phyloP scores from a whole-genome alignment of 306 rosid genomes.

The Lotus japonicus region DNA sequence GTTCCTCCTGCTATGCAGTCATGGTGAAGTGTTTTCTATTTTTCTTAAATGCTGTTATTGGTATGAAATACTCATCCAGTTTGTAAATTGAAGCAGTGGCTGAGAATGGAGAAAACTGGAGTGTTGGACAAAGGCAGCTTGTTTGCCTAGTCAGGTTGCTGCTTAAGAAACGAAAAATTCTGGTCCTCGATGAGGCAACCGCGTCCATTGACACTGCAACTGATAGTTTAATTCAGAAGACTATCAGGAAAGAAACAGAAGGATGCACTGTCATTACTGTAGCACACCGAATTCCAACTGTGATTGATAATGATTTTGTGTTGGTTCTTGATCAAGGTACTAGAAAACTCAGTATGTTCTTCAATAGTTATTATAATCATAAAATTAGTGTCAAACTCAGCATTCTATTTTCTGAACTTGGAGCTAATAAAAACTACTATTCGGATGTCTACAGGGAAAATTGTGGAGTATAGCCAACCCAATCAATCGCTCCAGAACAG shows the following conservation, averaged over 20 bases:
- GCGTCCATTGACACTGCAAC: conserved; percentile 86
- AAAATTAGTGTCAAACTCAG: background rate
- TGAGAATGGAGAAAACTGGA: conserved; percentile 95
- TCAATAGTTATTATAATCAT: background rate
- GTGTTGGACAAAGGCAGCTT: conserved; percentile 93
- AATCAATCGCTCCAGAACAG: conserved; percentile 45
- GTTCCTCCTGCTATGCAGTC: background rate
- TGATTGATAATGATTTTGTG: conserved; percentile 76
- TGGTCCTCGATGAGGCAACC: conserved; percentile 91
- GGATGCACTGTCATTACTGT: conserved; percentile 80
- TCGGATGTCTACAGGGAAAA: conserved; percentile 48
- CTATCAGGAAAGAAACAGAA: conserved; percentile 64
- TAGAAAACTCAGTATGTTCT: background rate
- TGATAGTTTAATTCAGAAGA: conserved; percentile 70
- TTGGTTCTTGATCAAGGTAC: conserved; percentile 80
- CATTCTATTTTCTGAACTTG: background rate
- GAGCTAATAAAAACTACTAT: background rate
- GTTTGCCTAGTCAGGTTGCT: conserved; percentile 83
- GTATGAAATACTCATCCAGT: no score
- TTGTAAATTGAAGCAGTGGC: conserved; percentile 47
- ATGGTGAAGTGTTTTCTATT: background rate
- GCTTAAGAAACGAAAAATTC: conserved; percentile 60
- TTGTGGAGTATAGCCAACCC: conserved; percentile 65
- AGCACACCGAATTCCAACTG: conserved; percentile 84
- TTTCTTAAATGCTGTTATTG: no score